Evolutionary conservation across 2,329 filamentous ascomycete species (phyloP), one percentile per base, ranked within the genome.

Genomic region (Epichloe festucae): DNA sequence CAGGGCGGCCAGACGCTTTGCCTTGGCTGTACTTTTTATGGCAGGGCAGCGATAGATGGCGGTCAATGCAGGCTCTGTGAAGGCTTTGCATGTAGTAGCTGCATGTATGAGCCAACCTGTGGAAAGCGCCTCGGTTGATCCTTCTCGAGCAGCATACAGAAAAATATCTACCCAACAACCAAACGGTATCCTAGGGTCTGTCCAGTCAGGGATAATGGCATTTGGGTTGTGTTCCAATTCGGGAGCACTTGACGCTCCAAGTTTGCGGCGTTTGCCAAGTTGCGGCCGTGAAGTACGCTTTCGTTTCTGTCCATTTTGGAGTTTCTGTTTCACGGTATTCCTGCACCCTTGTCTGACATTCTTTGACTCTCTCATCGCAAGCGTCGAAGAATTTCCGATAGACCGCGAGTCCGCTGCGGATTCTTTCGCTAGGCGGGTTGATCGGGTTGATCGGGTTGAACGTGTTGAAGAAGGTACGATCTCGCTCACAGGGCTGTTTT

Each of bases 31-130:
- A 38, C 61, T 67, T 53, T 77, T 73, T 44, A 93, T 70, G 1
- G 82, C 81, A 8, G 87, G 87, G 5, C 73, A 79, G 46, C 76
- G 73, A 63, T 93, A 93, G 5, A 94, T 72, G 1, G 79, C 83
- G 5, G 81, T 81, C 48, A 93, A 67, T 2, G 86, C 86, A 5
- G 88, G 84, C 59, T 89, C 87, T 0, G 78, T 70, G 52, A 90
- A 88, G 2, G 73, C 65, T 48, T 73, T 77, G 58, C 84, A 90
- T 15, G 81, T 69, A 2, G 75, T 72, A 38, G 85, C 80, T 44
- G 78, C 70, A n/a, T 73, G 71, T 10, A 85, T 66, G 6, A 94
- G 76, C 84, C 84, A 89, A 58, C 73, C 71, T 12, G 72, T 73
- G 59, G 72, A 70, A 61, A 70, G 58, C 67, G 71, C 60, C n/a